Percentiles rank a stretch among this genome's conserved stretches.
Evolutionary conservation across 2,329 filamentous ascomycete genomes (phyloP).

Genomic region (Grosmannia serpens): DNA sequence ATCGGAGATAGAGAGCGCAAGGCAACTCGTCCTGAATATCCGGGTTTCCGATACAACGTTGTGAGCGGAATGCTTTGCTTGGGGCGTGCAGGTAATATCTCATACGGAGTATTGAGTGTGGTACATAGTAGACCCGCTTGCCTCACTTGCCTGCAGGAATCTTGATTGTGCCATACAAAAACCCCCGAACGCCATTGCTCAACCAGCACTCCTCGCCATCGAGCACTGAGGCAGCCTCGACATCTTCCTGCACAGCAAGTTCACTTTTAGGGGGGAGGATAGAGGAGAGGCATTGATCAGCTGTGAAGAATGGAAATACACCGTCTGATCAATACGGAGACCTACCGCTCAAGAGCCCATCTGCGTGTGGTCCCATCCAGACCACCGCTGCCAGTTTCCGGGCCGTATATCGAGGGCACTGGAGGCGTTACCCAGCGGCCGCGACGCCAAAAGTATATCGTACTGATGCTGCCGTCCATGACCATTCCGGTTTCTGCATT

Average conservation of each 20-base stretch:
- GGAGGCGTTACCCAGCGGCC: conserved; percentile 72
- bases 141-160: not conserved
- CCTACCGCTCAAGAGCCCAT: conserved; percentile 64
- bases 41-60: too few species aligned
- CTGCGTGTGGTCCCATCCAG: conserved; percentile 72
- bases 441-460: conserved; percentile 65
- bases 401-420: conserved; percentile 30
- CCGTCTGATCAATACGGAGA: not conserved
- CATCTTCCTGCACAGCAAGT: conserved; percentile 53
- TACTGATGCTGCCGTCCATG: conserved; percentile 80
- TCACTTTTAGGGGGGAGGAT: conserved; percentile 22
- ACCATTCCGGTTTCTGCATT: conserved; percentile 49
- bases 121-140: not conserved
- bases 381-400: conserved; percentile 50
- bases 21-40: too few species aligned
- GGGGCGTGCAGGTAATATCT: not conserved
- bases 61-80: too few species aligned
- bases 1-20: too few species aligned
- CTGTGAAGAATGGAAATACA: not conserved
- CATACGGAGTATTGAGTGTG: too few species aligned
- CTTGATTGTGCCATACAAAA: conserved; percentile 39
- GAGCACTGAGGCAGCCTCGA: conserved; percentile 47
- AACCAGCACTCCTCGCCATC: conserved; percentile 76
- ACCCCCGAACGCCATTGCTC: conserved; percentile 79
- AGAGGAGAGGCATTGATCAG: not conserved